Conservation (phyloP, 345 rosid species). For the Populus euphratica region DNA sequence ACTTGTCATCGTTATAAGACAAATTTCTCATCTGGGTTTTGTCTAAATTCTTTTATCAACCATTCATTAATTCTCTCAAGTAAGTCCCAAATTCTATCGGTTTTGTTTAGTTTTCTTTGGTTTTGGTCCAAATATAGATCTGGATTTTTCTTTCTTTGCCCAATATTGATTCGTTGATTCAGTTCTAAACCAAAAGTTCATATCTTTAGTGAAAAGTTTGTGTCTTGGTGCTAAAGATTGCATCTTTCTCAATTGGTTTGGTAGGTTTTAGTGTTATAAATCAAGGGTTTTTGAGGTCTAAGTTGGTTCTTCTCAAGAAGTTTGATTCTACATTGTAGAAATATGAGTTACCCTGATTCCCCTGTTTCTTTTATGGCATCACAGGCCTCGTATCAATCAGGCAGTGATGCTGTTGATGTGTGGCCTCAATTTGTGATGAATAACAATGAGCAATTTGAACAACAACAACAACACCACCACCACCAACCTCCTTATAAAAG, state of each 20-base stretch:
- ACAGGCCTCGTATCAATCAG: slow-evolving; percentile 26
- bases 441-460: slow-evolving; percentile 43
- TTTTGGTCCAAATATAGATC: background rate
- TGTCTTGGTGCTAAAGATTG: background rate
- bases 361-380: slow-evolving; percentile 39
- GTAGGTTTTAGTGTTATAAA: background rate
- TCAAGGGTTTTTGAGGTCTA: background rate
- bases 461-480: slow-evolving; percentile 15
- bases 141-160: background rate
- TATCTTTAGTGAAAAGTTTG: background rate
- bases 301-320: background rate
- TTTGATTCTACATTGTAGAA: slow-evolving; percentile 2
- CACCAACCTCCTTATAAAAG: slow-evolving; percentile 58
- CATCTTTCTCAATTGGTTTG: background rate
- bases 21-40: background rate
- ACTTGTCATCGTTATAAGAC: background rate
- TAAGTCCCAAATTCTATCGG: slow-evolving; percentile 4
- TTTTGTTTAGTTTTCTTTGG: background rate
- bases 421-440: slow-evolving; percentile 57
- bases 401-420: slow-evolving; percentile 47
- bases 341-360: slow-evolving; percentile 58
- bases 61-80: slow-evolving; percentile 9
- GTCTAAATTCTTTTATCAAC: background rate
- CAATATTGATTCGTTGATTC: slow-evolving; percentile 1
- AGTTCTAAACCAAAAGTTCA: background rate